Evolutionary conservation across 306 rosid genomes (phyloP).

Genomic region (Argentina anserina): DNA sequence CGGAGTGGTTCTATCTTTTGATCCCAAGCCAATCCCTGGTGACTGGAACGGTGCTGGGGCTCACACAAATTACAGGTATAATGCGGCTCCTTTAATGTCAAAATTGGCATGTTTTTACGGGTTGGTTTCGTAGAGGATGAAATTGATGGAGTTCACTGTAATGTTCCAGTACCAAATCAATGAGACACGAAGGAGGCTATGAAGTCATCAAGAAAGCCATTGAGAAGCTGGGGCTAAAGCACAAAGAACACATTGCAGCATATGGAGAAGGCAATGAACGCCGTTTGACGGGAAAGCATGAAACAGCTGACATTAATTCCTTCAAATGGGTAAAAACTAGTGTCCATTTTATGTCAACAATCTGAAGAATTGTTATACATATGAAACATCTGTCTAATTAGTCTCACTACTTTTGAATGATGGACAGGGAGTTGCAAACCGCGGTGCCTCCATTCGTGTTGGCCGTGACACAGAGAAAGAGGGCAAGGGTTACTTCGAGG

Average conservation of each 20-base stretch:
- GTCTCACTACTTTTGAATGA: neutral
- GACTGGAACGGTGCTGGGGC: slow-evolving; percentile 99
- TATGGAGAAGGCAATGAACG: slow-evolving; percentile 98
- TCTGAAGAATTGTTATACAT: neutral
- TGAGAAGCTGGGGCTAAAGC: slow-evolving; percentile 64
- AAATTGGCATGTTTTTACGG: neutral
- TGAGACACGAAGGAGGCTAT: slow-evolving; percentile 75
- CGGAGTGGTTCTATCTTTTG: slow-evolving; percentile 72
- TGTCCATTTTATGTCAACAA: neutral
- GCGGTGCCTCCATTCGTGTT: slow-evolving; percentile 92
- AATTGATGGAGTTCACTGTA: neutral
- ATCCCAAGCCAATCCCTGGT: slow-evolving; percentile 97
- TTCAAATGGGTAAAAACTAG: slow-evolving; percentile 70
- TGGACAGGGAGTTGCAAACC: slow-evolving; percentile 87
- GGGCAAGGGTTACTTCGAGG: slow-evolving; percentile 95
- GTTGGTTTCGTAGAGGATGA: slow-evolving; percentile 6
- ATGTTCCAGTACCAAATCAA: slow-evolving; percentile 67
- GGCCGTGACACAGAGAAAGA: slow-evolving; percentile 94
- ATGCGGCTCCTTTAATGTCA: neutral
- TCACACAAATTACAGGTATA: slow-evolving; percentile 88
- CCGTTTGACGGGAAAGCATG: slow-evolving; percentile 84
- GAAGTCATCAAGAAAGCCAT: slow-evolving; percentile 79
- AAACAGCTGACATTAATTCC: slow-evolving; percentile 77
- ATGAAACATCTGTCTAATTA: neutral
- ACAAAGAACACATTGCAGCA: slow-evolving; percentile 81